These are phyloP conservation scores for Petrea volubilis DNA, from an alignment of 257 asterid genomes.

Conservation along the genomic window DNA sequence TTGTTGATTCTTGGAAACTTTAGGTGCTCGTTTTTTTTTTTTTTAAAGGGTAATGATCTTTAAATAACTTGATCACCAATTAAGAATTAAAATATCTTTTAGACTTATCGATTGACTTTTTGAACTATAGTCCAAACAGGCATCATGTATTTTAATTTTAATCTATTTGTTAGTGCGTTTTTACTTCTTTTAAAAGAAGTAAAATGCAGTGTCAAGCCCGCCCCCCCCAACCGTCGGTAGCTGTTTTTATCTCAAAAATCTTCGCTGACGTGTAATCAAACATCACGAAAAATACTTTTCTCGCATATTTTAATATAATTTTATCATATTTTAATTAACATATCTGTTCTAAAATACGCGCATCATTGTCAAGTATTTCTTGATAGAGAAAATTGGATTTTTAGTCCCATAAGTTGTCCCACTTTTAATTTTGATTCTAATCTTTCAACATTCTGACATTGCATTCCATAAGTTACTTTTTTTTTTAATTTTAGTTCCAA, in stretches of 20 bases:
- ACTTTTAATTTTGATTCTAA: too few relatives aligned
- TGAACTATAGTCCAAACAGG: background rate
- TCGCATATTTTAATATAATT: background rate
- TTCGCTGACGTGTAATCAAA: background rate
- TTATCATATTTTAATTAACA: too few relatives aligned
- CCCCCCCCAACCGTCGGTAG: background rate
- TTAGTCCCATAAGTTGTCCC: too few relatives aligned
- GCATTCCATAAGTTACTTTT: too few relatives aligned
- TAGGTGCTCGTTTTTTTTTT: too few relatives aligned
- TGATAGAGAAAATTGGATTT: too few relatives aligned
- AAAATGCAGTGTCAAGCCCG: background rate
- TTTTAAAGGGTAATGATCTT: background rate
- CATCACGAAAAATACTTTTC: conserved; percentile 9
- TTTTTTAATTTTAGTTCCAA: too few relatives aligned
- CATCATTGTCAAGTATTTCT: too few relatives aligned
- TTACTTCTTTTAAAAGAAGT: background rate
- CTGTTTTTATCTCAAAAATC: background rate
- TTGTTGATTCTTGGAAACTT: too few relatives aligned
- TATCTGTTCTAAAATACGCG: too few relatives aligned
- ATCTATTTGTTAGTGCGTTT: background rate
- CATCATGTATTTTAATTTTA: background rate
- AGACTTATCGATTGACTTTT: conserved; percentile 6
- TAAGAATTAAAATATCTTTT: background rate
- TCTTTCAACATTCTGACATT: too few relatives aligned
- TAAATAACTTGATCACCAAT: background rate